Base-by-base conservation (phyloP, 306 rosid species). In the Cucumis melo region DNA sequence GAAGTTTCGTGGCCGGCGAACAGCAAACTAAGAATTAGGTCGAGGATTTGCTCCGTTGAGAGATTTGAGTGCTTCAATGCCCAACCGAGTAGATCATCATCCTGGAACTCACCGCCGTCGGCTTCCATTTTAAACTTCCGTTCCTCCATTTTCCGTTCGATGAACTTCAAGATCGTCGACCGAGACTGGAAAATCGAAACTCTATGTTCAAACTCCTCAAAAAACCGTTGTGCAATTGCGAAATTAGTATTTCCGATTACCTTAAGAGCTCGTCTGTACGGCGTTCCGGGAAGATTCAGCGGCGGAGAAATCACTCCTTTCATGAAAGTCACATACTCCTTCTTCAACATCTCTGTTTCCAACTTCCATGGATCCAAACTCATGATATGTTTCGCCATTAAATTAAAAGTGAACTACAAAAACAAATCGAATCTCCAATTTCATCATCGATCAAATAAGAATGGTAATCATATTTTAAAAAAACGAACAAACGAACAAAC, bases 1-100 rank as follows among this genome's bases (percentile, higher is more conserved):
- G 99, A 95, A 54, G 99, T 95, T 83, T 94, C 99, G 81, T 94
- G 99, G 41, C 99, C 99, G 79, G 99, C 99, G 50, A 94, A 94
- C 20, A 94, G 93, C 85, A 94, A 81, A 63, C 99, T 92, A 1
- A 94, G 80, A 36, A 94, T 82, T 84, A 94, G 87, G 85, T 94
- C 99, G 29, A 94, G 97, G 53, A 94, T 90, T 78, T 94, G 99
- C 83, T 94, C 99, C 2, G 90, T 88, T 16, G 99, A 90, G 57
- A 94, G 93, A 81, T 85, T 87, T 11, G 99, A 92, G 80, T 94
- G 85, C 86, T 89, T 89, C 88, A 94, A 78, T 81, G 90, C 96
- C 97, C 97, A 94, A 23, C 87, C 89, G 10, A 94, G 90, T 74
- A 94, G 97, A 87, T 94, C 99, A 73, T 88, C 89, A 29, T 91